Evolutionary conservation across 345 rosid genomes (phyloP), one percentile per base, ranked within the genome.

Genomic region (Euclidium syriacum): DNA sequence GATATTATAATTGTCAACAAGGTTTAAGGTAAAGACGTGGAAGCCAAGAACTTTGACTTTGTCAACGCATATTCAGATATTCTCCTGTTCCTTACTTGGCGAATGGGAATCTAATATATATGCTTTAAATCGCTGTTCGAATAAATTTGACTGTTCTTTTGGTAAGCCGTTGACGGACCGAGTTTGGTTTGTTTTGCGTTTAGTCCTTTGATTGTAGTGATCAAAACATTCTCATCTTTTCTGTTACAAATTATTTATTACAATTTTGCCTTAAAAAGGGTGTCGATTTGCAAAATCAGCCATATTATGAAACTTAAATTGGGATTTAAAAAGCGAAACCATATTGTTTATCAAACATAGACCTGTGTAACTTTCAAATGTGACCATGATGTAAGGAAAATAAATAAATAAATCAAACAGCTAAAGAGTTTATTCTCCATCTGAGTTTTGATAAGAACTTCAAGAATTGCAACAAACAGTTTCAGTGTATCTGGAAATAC

Each of bases 181-280:
- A 79, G 77, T 64, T 78, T 82, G 83, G 83, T 16, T 80, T 80
- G 73, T 75, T 78, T 56, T 82, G 84, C 53, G 77, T 82, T 22
- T 58, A 35, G 82, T 82, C 82, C n/a, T n/a, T 80, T 83, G 2
- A 75, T 56, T 1, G 88, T 85, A 19, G 81, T 88, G 51, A 80
- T 73, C 65, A 83, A 57, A 52, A 86, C n/a, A n/a, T n/a, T n/a
- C n/a, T n/a, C n/a, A n/a, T n/a, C n/a, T n/a, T n/a, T n/a, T n/a
- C n/a, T n/a, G n/a, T n/a, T n/a, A n/a, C n/a, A n/a, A n/a, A n/a
- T n/a, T n/a, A n/a, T n/a, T n/a, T n/a, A n/a, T n/a, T n/a, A n/a
- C n/a, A n/a, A n/a, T n/a, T n/a, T n/a, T n/a, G 9, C 40, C 39
- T 43, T 38, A 7, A 40, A 29, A n/a, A 55, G 17, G 33, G 23